phyloP scores from a whole-genome alignment of 306 rosid genomes.

The Fragaria vesca region DNA sequence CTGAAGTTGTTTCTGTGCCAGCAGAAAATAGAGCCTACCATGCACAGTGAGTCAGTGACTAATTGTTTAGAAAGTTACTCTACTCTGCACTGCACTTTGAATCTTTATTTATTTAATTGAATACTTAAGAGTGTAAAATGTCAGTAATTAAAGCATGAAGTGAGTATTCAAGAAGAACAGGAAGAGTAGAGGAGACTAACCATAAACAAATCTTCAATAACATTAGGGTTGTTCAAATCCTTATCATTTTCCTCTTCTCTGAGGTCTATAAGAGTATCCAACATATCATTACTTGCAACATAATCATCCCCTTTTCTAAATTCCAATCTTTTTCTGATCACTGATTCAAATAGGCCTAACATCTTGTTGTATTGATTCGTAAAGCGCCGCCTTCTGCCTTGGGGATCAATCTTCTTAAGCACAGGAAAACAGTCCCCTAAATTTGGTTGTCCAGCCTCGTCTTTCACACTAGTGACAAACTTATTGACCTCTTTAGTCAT shows the following conservation, averaged over 20 bases:
- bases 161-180: too few relatives aligned
- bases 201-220: too few relatives aligned
- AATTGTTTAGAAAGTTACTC: too few relatives aligned
- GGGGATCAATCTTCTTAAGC: constrained; percentile 13
- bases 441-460: constrained; percentile 1
- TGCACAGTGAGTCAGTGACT: too few relatives aligned
- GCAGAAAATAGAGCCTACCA: too few relatives aligned
- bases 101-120: too few relatives aligned
- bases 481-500: background rate
- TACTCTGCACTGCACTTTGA: too few relatives aligned
- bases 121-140: too few relatives aligned
- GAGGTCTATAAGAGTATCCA: background rate
- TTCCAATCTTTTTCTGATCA: background rate
- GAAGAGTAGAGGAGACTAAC: too few relatives aligned
- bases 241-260: background rate
- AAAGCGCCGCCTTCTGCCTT: constrained; percentile 2
- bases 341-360: background rate
- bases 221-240: background rate
- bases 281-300: background rate
- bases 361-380: background rate
- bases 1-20: too few relatives aligned
- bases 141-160: too few relatives aligned
- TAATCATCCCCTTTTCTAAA: background rate
- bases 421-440: constrained; percentile 18
- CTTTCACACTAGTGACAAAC: too few relatives aligned